Evolutionary conservation across 805 yeast species (phyloP).

Genomic region (Brettanomyces naardenensis): DNA sequence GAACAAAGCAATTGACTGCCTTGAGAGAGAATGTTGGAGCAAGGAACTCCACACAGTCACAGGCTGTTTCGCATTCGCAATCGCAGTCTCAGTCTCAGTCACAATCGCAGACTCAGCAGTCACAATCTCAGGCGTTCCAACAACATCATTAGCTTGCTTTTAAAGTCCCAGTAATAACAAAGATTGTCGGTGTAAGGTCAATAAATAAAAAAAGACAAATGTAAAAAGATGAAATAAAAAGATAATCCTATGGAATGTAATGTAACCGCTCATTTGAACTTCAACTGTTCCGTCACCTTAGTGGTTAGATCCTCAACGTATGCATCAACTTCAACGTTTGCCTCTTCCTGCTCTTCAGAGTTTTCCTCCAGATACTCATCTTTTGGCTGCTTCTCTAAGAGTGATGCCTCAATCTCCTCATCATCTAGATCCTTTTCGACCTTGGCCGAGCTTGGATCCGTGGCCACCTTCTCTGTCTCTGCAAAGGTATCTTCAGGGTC

Average conservation of each 20-base stretch:
- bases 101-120: slow-evolving; percentile 4
- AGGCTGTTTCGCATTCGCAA: slow-evolving; percentile 16
- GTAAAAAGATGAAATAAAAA: not conserved
- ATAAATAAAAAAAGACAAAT: too few relatives aligned
- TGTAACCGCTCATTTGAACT: not conserved
- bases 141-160: not conserved
- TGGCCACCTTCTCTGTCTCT: slow-evolving; percentile 5
- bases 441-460: slow-evolving; percentile 1
- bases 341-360: not conserved
- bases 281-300: not conserved
- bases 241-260: too few relatives aligned
- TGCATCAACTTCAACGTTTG: not conserved
- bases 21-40: slow-evolving; percentile 80
- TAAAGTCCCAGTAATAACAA: not conserved
- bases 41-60: slow-evolving; percentile 15
- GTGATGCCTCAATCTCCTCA: not conserved
- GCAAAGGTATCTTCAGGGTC: not conserved
- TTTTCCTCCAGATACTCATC: not conserved
- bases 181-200: not conserved
- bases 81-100: slow-evolving; percentile 14
- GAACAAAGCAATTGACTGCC: slow-evolving; percentile 89
- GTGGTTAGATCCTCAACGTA: not conserved
- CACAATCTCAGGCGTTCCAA: not conserved
- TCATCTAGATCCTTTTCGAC: slow-evolving; percentile 2
- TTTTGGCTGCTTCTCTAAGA: not conserved